Evolutionary conservation across 177 flowering plant species (phyloP), one percentile per base, ranked within the genome.

Genomic region (Vitis hybrid): DNA sequence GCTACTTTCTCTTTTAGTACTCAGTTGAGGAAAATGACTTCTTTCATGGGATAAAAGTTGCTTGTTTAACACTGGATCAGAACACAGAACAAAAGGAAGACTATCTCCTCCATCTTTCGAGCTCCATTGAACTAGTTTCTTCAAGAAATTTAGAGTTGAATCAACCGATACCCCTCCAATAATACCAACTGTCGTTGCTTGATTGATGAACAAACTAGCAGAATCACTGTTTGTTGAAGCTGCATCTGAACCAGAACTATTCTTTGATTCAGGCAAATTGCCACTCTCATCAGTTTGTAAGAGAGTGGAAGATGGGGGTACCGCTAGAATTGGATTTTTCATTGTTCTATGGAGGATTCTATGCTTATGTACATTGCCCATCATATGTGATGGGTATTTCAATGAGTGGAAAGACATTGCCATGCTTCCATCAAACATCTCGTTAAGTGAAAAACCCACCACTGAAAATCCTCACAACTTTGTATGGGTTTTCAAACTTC

Each of bases 91-190:
- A 66, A 88, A 90, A 60, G 97, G 93, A 56, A 86, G 65, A 66
- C 72, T 66, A 62, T 76, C 80, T 66, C 78, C 82, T 32, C 84
- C 88, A 15, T 80, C 81, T 55, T 72, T 72, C 60, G 85, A 74
- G 65, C 89, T 86, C 90, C 80, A 82, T 30, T 66, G 58, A 11
- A 81, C 84, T 9, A 91, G 80, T 70, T 86, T 93, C 59, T 76
- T 77, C 72, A 88, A 70, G 73, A 93, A 91, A 55, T 52, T 84
- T 40, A 88, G 62, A 49, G 92, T 87, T 16, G 92, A 82, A 71
- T 72, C 75, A 48, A 81, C 82, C 0, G 92, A 90, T 21, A 79
- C 71, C 7, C 97, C 98, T 76, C 98, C 94, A 40, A 93, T 84
- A 64, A 93, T 77, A 9, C 98, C 97, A 1, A 93, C 80, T 1